Percentiles rank a stretch among this genome's conserved stretches.
Conservation (phyloP, 495 filamentous ascomycete genomes). For the Mycothermus thermophilus region DNA sequence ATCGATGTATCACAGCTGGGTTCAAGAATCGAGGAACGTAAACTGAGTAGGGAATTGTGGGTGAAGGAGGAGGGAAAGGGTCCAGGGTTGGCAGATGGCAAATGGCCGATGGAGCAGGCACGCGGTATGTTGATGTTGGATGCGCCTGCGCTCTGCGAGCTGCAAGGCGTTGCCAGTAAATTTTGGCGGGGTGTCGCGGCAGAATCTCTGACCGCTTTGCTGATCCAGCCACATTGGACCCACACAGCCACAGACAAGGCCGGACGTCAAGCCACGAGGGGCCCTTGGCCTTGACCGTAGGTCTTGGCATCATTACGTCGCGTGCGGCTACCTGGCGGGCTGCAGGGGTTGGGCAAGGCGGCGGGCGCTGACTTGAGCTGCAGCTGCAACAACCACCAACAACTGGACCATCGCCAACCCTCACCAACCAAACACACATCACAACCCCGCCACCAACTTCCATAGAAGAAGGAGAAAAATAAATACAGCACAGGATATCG, state of each 20-base stretch:
- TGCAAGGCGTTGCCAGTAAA: too few relatives aligned
- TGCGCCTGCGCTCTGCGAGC: too few relatives aligned
- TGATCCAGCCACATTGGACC: conserved; percentile 1
- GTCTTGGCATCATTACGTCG: conserved; percentile 25
- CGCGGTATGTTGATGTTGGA: too few relatives aligned
- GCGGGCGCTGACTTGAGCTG: conserved; percentile 11
- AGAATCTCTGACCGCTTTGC: conserved; percentile 15
- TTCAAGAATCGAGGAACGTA: too few relatives aligned
- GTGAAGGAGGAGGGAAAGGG: too few relatives aligned
- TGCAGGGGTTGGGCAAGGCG: conserved; percentile 4
- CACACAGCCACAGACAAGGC: conserved; percentile 7
- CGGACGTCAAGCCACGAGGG: conserved; percentile 7
- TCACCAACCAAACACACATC: not conserved
- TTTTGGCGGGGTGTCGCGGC: conserved; percentile 24
- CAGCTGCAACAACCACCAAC: conserved; percentile 8
- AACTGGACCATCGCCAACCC: conserved; percentile 1
- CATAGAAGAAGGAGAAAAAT: too few relatives aligned
- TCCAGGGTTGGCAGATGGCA: too few relatives aligned
- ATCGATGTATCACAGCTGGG: not conserved
- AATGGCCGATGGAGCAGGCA: too few relatives aligned
- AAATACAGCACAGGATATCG: too few relatives aligned
- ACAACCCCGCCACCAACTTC: conserved; percentile 1
- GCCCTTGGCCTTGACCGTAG: too few relatives aligned
- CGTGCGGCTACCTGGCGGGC: conserved; percentile 18
- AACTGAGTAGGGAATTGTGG: too few relatives aligned